Evolutionary conservation across 2,329 filamentous ascomycete genomes (phyloP).

Genomic region (Dryadomyces quercus-mongolicae): DNA sequence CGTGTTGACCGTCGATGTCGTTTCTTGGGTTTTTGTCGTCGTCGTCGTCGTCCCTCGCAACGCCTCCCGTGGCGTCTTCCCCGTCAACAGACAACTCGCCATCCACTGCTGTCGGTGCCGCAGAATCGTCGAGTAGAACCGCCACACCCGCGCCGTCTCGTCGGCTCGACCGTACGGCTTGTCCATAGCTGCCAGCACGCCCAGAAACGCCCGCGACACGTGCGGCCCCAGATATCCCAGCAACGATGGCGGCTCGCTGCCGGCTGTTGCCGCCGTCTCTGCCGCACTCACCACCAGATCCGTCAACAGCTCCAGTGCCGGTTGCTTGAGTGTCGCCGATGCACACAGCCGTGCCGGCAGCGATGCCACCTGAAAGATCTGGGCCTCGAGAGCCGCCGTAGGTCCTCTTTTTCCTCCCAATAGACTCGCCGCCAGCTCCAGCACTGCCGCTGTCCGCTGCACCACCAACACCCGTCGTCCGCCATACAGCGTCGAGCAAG

Average conservation of each 20-base stretch:
- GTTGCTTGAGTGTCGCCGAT: constrained; percentile 42
- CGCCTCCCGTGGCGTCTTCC: constrained; percentile 68
- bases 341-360: constrained; percentile 68
- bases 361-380: constrained; percentile 70
- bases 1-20: constrained; percentile 20
- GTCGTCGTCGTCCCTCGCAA: constrained; percentile 37
- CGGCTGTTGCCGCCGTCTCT: constrained; percentile 40
- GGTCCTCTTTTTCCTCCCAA: constrained; percentile 51
- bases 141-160: constrained; percentile 65
- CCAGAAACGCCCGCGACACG: constrained; percentile 73
- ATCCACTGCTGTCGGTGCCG: constrained; percentile 93
- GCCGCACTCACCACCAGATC: constrained; percentile 60
- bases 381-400: constrained; percentile 56
- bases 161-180: constrained; percentile 55
- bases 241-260: constrained; percentile 78
- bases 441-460: constrained; percentile 49
- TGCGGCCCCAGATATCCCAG: constrained; percentile 77
- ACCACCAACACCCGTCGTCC: constrained; percentile 42
- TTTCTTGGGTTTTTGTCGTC: constrained; percentile 18
- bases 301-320: constrained; percentile 58
- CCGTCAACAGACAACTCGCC: constrained; percentile 83
- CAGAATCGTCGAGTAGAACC: constrained; percentile 73
- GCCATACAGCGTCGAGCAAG: constrained; percentile 50
- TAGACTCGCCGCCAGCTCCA: constrained; percentile 56
- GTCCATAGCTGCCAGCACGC: constrained; percentile 64